phyloP scores from a whole-genome alignment of 805 yeast species.

The Candida piceae region DNA sequence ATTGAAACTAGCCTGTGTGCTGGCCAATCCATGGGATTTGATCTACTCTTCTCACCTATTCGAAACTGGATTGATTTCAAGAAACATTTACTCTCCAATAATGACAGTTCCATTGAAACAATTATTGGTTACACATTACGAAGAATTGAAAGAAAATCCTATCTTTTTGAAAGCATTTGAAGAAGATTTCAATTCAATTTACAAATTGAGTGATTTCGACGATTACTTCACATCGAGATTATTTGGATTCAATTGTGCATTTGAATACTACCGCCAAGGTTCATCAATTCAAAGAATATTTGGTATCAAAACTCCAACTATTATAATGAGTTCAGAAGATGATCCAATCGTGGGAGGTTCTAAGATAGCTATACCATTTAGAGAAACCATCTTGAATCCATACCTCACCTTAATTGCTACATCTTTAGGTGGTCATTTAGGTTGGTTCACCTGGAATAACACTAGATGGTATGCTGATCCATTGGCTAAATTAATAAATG shows the following conservation, averaged over 20 bases:
- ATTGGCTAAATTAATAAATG: constrained; percentile 33
- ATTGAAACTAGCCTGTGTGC: constrained; percentile 50
- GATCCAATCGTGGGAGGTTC: constrained; percentile 65
- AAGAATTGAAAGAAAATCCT: constrained; percentile 30
- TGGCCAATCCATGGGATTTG: constrained; percentile 76
- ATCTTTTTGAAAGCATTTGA: constrained; percentile 18
- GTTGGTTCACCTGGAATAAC: constrained; percentile 62
- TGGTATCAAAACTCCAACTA: constrained; percentile 54
- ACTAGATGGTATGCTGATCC: constrained; percentile 64
- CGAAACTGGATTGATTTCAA: constrained; percentile 37
- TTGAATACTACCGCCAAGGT: constrained; percentile 61
- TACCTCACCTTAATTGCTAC: constrained; percentile 54
- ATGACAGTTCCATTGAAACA: constrained; percentile 44
- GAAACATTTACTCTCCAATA: constrained; percentile 42
- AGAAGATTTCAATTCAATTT: constrained; percentile 14
- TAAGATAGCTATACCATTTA: constrained; percentile 41
- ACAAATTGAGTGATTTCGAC: constrained; percentile 55
- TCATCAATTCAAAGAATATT: constrained; percentile 51
- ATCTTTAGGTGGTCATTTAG: constrained; percentile 74
- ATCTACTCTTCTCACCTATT: constrained; percentile 42
- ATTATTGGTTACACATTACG: constrained; percentile 39
- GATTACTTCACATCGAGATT: constrained; percentile 56
- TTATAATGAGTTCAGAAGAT: constrained; percentile 61
- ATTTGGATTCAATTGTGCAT: constrained; percentile 59
- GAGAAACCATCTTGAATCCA: constrained; percentile 53